A percentile compares a stretch with the other conserved stretches of the same genome.
Evolutionary conservation across 129 eudicot genomes (phyloP).

Genomic region (Tanacetum coccineum): DNA sequence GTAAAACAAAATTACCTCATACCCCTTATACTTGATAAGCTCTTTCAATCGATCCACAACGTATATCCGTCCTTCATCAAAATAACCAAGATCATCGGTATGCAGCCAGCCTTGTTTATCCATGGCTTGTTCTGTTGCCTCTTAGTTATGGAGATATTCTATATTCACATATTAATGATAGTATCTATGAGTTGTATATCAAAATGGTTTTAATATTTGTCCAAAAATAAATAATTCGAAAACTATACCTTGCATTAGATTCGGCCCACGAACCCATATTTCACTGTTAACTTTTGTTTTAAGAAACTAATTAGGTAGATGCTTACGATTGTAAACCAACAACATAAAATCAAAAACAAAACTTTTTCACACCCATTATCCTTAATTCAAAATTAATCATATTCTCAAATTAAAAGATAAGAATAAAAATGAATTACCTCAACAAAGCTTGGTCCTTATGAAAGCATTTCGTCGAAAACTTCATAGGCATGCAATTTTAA

Average conservation of each 20-base stretch:
- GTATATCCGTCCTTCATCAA: constrained; percentile 76
- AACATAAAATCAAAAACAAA: too few relatives aligned
- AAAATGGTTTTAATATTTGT: not conserved
- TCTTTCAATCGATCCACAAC: constrained; percentile 89
- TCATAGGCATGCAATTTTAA: too few relatives aligned
- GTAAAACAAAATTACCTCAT: constrained; percentile 50
- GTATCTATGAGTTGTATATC: not conserved
- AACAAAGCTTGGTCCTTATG: too few relatives aligned
- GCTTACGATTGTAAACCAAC: too few relatives aligned
- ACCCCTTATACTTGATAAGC: constrained; percentile 91
- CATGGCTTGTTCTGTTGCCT: constrained; percentile 75
- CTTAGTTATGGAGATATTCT: constrained; percentile 75
- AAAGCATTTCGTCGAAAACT: too few relatives aligned
- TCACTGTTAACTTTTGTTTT: too few relatives aligned
- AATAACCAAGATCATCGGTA: constrained; percentile 93
- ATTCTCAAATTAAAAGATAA: too few relatives aligned
- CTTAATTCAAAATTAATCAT: too few relatives aligned
- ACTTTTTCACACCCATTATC: too few relatives aligned
- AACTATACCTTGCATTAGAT: constrained; percentile 60
- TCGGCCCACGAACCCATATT: constrained; percentile 85
- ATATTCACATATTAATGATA: constrained; percentile 5
- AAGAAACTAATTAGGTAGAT: too few relatives aligned
- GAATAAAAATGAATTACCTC: too few relatives aligned
- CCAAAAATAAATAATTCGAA: too few relatives aligned
- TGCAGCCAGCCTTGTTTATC: constrained; percentile 88